These are phyloP conservation scores for Byssochlamys sp. DNA, from an alignment of 2,329 filamentous ascomycete species.

Conservation along the genomic window DNA sequence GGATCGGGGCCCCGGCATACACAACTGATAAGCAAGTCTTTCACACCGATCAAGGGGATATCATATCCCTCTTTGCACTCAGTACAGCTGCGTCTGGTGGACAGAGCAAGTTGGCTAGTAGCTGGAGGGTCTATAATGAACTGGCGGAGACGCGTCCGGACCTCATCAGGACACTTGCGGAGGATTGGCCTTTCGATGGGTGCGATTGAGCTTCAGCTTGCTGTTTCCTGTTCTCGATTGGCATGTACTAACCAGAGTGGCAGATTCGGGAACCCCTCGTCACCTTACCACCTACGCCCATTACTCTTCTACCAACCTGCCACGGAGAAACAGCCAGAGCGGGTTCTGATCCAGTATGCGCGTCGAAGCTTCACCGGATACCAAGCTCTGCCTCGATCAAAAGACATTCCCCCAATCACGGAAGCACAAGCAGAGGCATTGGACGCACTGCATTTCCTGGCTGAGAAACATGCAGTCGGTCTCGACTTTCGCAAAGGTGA, in stretches of 20 bases:
- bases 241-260: neutral
- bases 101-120: slow-evolving; percentile 44
- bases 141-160: slow-evolving; percentile 45
- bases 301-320: slow-evolving; percentile 44
- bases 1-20: slow-evolving; percentile 36
- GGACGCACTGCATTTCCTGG: slow-evolving; percentile 43
- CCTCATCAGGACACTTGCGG: slow-evolving; percentile 41
- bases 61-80: slow-evolving; percentile 43
- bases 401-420: slow-evolving; percentile 39
- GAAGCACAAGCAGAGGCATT: slow-evolving; percentile 46
- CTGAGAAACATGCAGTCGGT: slow-evolving; percentile 33
- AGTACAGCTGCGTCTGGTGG: slow-evolving; percentile 42
- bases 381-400: slow-evolving; percentile 32
- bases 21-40: slow-evolving; percentile 41
- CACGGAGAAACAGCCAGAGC: slow-evolving; percentile 38
- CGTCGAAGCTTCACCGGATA: slow-evolving; percentile 49
- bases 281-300: slow-evolving; percentile 37
- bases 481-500: slow-evolving; percentile 42
- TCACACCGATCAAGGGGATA: slow-evolving; percentile 48
- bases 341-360: slow-evolving; percentile 52
- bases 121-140: slow-evolving; percentile 47
- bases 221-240: neutral
- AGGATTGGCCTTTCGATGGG: slow-evolving; percentile 42
- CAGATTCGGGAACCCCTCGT: slow-evolving; percentile 44
- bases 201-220: slow-evolving; percentile 13